Percentiles rank a stretch among this genome's conserved stretches.
phyloP scores from a whole-genome alignment of 768 basidiomycete genomes.

The Boletus edulis region DNA sequence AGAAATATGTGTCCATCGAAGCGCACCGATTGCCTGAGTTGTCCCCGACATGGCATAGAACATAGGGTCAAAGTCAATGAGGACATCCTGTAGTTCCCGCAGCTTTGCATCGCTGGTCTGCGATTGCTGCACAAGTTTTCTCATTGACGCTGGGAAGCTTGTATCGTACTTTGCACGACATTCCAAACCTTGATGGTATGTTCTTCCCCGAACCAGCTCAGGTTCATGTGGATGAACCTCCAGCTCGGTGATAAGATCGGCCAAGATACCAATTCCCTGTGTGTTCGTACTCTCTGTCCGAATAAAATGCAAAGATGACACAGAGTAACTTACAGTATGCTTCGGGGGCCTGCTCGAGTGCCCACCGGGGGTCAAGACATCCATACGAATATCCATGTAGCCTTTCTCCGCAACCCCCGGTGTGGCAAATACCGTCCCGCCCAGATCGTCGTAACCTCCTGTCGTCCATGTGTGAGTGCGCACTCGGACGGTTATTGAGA shows the following conservation, averaged over 20 bases:
- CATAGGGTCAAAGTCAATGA: slow-evolving; percentile 20
- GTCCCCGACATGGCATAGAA: slow-evolving; percentile 22
- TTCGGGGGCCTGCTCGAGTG: slow-evolving; percentile 52
- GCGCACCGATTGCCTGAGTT: slow-evolving; percentile 28
- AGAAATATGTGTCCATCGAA: neutral
- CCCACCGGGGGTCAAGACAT: slow-evolving; percentile 47
- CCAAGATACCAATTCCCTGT: slow-evolving; percentile 50
- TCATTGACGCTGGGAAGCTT: slow-evolving; percentile 27
- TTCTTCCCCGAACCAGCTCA: slow-evolving; percentile 24
- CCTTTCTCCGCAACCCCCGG: slow-evolving; percentile 42
- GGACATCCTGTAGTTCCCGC: slow-evolving; percentile 11
- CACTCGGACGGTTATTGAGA: neutral
- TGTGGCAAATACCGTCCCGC: slow-evolving; percentile 32
- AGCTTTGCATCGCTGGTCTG: slow-evolving; percentile 20
- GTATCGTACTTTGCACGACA: slow-evolving; percentile 42
- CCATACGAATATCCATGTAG: slow-evolving; percentile 39
- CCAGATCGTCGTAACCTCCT: slow-evolving; percentile 30
- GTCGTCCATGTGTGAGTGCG: neutral
- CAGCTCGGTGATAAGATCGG: slow-evolving; percentile 43
- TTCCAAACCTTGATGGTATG: slow-evolving; percentile 34
- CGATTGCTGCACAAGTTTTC: slow-evolving; percentile 22
- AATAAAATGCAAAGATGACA: neutral
- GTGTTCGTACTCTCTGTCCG: neutral
- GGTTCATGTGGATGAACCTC: slow-evolving; percentile 44
- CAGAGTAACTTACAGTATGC: slow-evolving; percentile 42